A percentile compares a stretch with the other conserved stretches of the same genome.
These are phyloP conservation scores for Metarhizium rileyi DNA, from an alignment of 2,329 filamentous ascomycete species.

Conservation along the genomic window DNA sequence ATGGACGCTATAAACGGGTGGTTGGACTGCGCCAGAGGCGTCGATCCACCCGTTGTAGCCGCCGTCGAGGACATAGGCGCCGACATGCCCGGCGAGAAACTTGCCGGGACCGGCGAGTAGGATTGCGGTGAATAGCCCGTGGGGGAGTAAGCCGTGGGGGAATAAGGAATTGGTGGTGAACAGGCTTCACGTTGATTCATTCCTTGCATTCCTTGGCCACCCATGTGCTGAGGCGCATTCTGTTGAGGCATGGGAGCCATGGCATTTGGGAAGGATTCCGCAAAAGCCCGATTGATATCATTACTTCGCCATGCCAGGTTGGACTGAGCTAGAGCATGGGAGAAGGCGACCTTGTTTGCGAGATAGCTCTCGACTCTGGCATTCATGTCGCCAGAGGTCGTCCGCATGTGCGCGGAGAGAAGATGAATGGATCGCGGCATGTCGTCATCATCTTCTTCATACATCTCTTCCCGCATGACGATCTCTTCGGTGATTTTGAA, in stretches of 20 bases:
- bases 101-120: not conserved
- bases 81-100: not conserved
- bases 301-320: constrained; percentile 32
- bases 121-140: not conserved
- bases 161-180: not conserved
- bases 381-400: constrained; percentile 50
- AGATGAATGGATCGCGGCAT: constrained; percentile 56
- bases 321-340: constrained; percentile 25
- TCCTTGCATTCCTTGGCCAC: constrained; percentile 8
- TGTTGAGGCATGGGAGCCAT: constrained; percentile 14
- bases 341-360: constrained; percentile 33
- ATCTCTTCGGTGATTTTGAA: constrained; percentile 78
- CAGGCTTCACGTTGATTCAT: constrained; percentile 1
- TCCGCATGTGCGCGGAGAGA: constrained; percentile 53
- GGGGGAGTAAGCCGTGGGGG: not conserved
- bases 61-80: not conserved
- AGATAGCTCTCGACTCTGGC: constrained; percentile 44
- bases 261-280: constrained; percentile 33
- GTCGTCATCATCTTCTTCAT: constrained; percentile 87
- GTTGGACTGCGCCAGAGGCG: not conserved
- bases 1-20: not conserved
- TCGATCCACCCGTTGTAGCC: not conserved
- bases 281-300: constrained; percentile 37
- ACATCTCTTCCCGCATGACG: constrained; percentile 88
- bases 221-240: not conserved